These are phyloP conservation scores for Boletus sensibilis DNA, from an alignment of 768 basidiomycete genomes.

Conservation along the genomic window DNA sequence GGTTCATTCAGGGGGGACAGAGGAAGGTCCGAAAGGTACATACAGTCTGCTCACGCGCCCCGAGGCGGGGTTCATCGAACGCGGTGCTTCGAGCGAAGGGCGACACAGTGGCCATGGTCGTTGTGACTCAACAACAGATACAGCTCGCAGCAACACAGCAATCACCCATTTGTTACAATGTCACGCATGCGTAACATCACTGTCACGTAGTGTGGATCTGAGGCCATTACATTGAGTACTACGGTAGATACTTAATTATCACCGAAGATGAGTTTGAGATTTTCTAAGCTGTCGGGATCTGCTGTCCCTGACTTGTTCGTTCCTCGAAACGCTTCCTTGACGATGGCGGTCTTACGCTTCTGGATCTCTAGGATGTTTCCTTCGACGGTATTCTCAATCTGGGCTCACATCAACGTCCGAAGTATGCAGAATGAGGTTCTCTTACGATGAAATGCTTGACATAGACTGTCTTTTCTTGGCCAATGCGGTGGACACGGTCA, in stretches of 20 bases:
- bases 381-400: slow-evolving; percentile 78
- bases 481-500: slow-evolving; percentile 83
- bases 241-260: slow-evolving; percentile 30
- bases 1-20: slow-evolving; percentile 28
- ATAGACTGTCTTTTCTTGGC: slow-evolving; percentile 77
- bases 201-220: slow-evolving; percentile 43
- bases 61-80: slow-evolving; percentile 52
- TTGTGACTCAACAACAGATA: slow-evolving; percentile 21
- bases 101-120: slow-evolving; percentile 40
- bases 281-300: slow-evolving; percentile 74
- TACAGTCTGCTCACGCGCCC: slow-evolving; percentile 59
- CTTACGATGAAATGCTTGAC: slow-evolving; percentile 84
- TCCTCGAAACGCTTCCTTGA: slow-evolving; percentile 79
- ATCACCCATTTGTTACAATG: slow-evolving; percentile 15
- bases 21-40: slow-evolving; percentile 15
- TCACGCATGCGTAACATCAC: slow-evolving; percentile 28
- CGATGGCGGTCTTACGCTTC: slow-evolving; percentile 81
- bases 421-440: background rate
- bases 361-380: slow-evolving; percentile 80
- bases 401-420: background rate
- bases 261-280: slow-evolving; percentile 51
- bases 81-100: slow-evolving; percentile 62
- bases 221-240: slow-evolving; percentile 29
- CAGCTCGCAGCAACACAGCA: slow-evolving; percentile 24
- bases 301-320: slow-evolving; percentile 42